A percentile compares a stretch with the other conserved stretches of the same genome.
Conservation (phyloP, 2,329 filamentous ascomycete species). For the Dactylellina sp. region DNA sequence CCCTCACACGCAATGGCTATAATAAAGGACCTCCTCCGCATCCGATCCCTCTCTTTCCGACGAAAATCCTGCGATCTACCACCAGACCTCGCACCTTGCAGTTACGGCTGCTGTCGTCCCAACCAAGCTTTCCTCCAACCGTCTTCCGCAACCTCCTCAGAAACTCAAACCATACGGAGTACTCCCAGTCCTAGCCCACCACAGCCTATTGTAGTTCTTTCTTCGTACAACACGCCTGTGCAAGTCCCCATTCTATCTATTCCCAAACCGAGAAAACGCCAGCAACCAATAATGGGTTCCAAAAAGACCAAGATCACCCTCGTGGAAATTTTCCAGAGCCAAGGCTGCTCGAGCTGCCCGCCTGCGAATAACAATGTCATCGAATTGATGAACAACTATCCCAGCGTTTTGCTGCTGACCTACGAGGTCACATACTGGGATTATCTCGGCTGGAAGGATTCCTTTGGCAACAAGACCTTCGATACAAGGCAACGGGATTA, state of each 20-base stretch:
- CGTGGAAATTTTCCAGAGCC: conserved; percentile 63
- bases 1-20: conserved; percentile 40
- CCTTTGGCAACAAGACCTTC: conserved; percentile 60
- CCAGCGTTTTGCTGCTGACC: conserved; percentile 62
- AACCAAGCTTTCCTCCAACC: conserved; percentile 55
- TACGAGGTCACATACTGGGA: conserved; percentile 63
- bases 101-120: conserved; percentile 44
- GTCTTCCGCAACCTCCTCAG: conserved; percentile 61
- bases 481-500: conserved; percentile 63
- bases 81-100: conserved; percentile 54
- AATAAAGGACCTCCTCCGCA: conserved; percentile 48
- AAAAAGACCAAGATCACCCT: conserved; percentile 58
- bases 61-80: conserved; percentile 44
- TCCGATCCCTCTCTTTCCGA: conserved; percentile 38
- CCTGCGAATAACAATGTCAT: conserved; percentile 62
- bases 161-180: conserved; percentile 59
- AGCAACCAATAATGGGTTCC: conserved; percentile 15
- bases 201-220: conserved; percentile 58
- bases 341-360: conserved; percentile 63
- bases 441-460: conserved; percentile 63
- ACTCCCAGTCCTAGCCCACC: conserved; percentile 59
- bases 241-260: conserved; percentile 51
- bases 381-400: conserved; percentile 59
- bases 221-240: conserved; percentile 46
- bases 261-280: conserved; percentile 43